Percentiles rank a stretch among this genome's conserved stretches.
phyloP scores from a whole-genome alignment of 2,329 filamentous ascomycete species.

The Epichloe glyceriae region DNA sequence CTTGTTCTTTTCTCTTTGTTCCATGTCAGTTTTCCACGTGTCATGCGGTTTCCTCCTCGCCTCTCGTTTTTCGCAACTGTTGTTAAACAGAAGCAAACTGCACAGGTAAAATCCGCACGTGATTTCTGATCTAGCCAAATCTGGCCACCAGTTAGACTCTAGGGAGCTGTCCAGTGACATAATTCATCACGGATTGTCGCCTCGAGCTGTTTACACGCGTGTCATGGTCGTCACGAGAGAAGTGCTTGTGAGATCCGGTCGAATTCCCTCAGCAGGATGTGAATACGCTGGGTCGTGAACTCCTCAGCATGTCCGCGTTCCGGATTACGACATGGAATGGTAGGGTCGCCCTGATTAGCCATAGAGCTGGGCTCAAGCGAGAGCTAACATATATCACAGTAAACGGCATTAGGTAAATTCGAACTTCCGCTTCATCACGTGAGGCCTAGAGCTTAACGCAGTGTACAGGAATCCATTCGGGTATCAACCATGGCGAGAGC shows the following conservation, averaged over 20 bases:
- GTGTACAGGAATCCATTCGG: conserved; percentile 58
- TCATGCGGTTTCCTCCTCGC: no score
- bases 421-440: background rate
- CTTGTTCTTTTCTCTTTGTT: no score
- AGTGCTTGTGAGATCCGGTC: background rate
- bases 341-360: conserved; percentile 24
- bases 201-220: background rate
- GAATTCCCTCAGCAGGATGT: background rate
- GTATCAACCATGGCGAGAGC: conserved; percentile 72
- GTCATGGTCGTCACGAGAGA: background rate
- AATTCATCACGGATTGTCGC: background rate
- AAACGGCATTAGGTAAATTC: conserved; percentile 57
- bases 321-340: conserved; percentile 84
- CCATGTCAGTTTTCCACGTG: no score
- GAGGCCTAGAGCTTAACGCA: background rate
- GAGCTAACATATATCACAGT: conserved; percentile 32
- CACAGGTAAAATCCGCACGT: background rate
- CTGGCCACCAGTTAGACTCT: background rate
- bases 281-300: background rate
- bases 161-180: background rate
- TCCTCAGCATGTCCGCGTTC: conserved; percentile 45
- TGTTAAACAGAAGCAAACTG: background rate
- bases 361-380: background rate
- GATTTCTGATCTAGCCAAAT: background rate
- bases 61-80: background rate